A percentile compares a stretch with the other conserved stretches of the same genome.
Evolutionary conservation across 176 grass and related monocot genomes (phyloP).

Genomic region (Puya raimondii): DNA sequence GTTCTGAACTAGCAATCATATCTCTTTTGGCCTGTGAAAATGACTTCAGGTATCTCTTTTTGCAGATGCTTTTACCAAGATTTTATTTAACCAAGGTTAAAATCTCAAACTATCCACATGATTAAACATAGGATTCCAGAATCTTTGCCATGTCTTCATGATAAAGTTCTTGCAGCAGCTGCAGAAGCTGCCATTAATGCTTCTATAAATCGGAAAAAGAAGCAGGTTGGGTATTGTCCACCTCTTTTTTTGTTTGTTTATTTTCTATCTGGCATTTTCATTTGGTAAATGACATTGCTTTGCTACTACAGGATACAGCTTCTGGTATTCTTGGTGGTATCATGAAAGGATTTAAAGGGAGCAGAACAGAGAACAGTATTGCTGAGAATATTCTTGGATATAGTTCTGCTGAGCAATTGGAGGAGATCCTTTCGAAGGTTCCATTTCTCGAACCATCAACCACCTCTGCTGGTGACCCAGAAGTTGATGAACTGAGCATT

Average conservation of each 20-base stretch:
- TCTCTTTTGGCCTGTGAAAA: conserved; percentile 60
- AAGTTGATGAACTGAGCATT: conserved; percentile 33
- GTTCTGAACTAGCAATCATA: conserved; percentile 71
- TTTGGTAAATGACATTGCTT: background rate
- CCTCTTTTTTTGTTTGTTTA: background rate
- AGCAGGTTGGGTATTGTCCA: conserved; percentile 39
- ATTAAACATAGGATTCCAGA: conserved; percentile 68
- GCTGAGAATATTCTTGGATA: background rate
- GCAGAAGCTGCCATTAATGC: conserved; percentile 60
- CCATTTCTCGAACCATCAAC: conserved; percentile 34
- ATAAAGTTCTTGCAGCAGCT: conserved; percentile 89
- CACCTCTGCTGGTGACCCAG: conserved; percentile 24
- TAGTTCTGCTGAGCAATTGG: conserved; percentile 28
- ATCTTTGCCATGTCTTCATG: conserved; percentile 78
- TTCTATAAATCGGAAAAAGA: conserved; percentile 61
- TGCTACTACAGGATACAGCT: conserved; percentile 29
- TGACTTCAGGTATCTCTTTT: conserved; percentile 59
- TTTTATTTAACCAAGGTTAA: conserved; percentile 2
- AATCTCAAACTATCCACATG: conserved; percentile 8
- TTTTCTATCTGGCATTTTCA: background rate
- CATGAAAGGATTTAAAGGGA: conserved; percentile 42
- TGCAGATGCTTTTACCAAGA: conserved; percentile 8
- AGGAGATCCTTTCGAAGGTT: conserved; percentile 49
- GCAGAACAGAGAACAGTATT: conserved; percentile 31
- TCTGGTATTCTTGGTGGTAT: conserved; percentile 28